Conservation (phyloP, 495 filamentous ascomycete species). For the Aspergillus sparsus region DNA sequence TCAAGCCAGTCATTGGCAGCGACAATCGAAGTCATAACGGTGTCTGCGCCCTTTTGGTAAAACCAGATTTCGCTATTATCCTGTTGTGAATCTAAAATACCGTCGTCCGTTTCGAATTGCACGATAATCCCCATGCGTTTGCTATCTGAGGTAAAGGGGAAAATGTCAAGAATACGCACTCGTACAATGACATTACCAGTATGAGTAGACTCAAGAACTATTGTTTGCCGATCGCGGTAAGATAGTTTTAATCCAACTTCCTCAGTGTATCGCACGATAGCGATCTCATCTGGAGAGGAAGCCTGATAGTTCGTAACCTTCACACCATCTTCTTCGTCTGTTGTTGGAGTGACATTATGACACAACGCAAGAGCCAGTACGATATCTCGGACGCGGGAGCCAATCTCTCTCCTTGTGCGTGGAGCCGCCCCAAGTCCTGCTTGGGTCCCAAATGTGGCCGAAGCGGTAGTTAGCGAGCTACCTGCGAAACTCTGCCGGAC, state of each 20-base stretch:
- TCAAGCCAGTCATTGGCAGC: slow-evolving; percentile 97
- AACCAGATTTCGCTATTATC: slow-evolving; percentile 86
- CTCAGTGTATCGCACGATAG: slow-evolving; percentile 95
- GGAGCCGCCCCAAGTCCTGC: slow-evolving; percentile 63
- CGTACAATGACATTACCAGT: slow-evolving; percentile 76
- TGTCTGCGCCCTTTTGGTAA: slow-evolving; percentile 98
- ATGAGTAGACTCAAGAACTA: slow-evolving; percentile 77
- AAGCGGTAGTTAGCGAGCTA: slow-evolving; percentile 68
- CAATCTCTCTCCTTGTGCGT: slow-evolving; percentile 87
- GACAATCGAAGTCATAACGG: slow-evolving; percentile 93
- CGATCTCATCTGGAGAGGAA: slow-evolving; percentile 96
- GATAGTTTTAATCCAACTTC: slow-evolving; percentile 82
- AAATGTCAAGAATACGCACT: slow-evolving; percentile 90
- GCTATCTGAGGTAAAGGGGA: slow-evolving; percentile 95
- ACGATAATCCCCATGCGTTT: slow-evolving; percentile 99
- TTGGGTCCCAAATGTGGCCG: slow-evolving; percentile 61
- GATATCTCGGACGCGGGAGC: slow-evolving; percentile 85
- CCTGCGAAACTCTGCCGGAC: slow-evolving; percentile 76
- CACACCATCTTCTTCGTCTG: slow-evolving; percentile 75
- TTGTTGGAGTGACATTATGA: slow-evolving; percentile 96
- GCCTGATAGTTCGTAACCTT: slow-evolving; percentile 90
- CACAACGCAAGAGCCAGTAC: slow-evolving; percentile 90
- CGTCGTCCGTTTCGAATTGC: slow-evolving; percentile 64
- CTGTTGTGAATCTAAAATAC: slow-evolving; percentile 34
- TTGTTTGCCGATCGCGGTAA: slow-evolving; percentile 82